These are phyloP conservation scores for Dendrobium nobile DNA, from an alignment of 106 monocot species.

Conservation along the genomic window DNA sequence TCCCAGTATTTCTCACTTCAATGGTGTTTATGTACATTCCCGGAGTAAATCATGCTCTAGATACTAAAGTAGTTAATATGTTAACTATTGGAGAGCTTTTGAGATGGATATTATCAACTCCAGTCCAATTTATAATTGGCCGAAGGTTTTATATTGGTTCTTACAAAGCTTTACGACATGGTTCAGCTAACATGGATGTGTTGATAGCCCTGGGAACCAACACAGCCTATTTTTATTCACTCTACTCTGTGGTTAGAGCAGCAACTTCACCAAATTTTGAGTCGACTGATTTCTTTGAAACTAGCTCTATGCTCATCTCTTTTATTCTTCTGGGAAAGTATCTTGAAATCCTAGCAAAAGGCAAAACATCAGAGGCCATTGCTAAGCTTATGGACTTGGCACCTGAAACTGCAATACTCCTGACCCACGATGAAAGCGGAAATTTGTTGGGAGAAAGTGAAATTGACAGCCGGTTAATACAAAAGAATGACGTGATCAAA, in stretches of 20 bases:
- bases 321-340: conserved; percentile 31
- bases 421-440: conserved; percentile 8
- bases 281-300: conserved; percentile 20
- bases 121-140: conserved; percentile 22
- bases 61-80: conserved; percentile 19
- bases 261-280: conserved; percentile 8
- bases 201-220: conserved; percentile 23
- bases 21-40: conserved; percentile 23
- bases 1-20: conserved; percentile 24
- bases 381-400: conserved; percentile 16
- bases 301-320: conserved; percentile 26
- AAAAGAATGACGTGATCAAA: conserved; percentile 29
- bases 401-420: conserved; percentile 18
- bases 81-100: conserved; percentile 11
- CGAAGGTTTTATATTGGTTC: conserved; percentile 20
- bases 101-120: conserved; percentile 19
- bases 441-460: conserved; percentile 14
- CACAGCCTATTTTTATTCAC: conserved; percentile 25
- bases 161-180: conserved; percentile 20
- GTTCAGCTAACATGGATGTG: conserved; percentile 33
- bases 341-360: conserved; percentile 27
- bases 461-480: conserved; percentile 21
- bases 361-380: conserved; percentile 32
- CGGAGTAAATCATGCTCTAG: conserved; percentile 39
- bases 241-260: conserved; percentile 13